phyloP scores from a whole-genome alignment of 2,329 filamentous ascomycete genomes.

The Sphaceloma murrayae region DNA sequence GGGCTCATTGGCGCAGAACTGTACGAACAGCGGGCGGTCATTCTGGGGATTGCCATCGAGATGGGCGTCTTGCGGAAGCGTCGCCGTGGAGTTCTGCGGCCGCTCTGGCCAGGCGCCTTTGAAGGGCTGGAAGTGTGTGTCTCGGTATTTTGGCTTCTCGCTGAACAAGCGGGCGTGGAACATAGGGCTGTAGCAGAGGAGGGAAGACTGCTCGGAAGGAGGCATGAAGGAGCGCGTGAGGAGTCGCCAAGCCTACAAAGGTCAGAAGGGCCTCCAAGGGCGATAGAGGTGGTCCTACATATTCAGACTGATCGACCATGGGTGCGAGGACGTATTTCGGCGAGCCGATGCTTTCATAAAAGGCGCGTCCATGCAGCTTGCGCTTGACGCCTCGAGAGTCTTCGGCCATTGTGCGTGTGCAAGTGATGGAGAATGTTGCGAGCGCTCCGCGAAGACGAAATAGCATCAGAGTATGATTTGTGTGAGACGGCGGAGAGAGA shows the following conservation, averaged over 20 bases:
- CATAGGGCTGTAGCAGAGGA: conserved; percentile 94
- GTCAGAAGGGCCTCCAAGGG: background rate
- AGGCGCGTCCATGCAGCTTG: conserved; percentile 57
- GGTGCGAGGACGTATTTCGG: conserved; percentile 86
- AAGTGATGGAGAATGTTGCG: background rate
- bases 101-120: conserved; percentile 27
- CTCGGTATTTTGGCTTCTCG: conserved; percentile 66
- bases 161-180: conserved; percentile 83
- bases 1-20: conserved; percentile 88
- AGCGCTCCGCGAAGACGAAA: no score
- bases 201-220: conserved; percentile 45
- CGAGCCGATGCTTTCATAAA: conserved; percentile 90
- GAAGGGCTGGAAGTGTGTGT: conserved; percentile 68
- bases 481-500: no score
- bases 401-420: background rate
- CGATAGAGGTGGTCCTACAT: conserved; percentile 52
- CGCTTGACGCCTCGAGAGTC: conserved; percentile 7
- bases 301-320: conserved; percentile 98
- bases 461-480: no score
- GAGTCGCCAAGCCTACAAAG: conserved; percentile 78
- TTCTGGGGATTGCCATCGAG: conserved; percentile 79
- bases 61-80: conserved; percentile 36
- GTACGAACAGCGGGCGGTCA: conserved; percentile 86
- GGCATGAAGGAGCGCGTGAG: conserved; percentile 87
- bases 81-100: conserved; percentile 25